Base-by-base conservation (phyloP, 192 early-diverging fungal genomes). In the Coemansia pectinata region DNA sequence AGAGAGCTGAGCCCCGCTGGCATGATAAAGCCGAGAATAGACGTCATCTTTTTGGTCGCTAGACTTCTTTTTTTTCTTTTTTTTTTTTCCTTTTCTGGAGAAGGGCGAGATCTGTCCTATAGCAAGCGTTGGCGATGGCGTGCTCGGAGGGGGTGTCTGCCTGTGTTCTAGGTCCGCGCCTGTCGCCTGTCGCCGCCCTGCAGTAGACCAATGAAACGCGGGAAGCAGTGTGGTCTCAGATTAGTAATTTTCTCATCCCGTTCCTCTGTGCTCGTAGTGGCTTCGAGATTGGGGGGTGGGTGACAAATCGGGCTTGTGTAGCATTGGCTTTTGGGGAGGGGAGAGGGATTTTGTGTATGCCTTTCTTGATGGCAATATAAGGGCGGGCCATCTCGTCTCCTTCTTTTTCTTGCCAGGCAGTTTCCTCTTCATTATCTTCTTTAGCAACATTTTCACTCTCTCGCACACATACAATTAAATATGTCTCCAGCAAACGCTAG, bases 401-500 rank as follows among this genome's bases (percentile, higher is more conserved):
- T 5, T 33, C 25, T 17, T 34, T 58, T 58, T 50, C 47, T 50
- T 50, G 19, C 19, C 19, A 21, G 19, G 47, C 47, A 23, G 3
- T 2, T 23, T 50, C 31, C 52, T 15, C 52, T 29, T 10, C 45
- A 27, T 48, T 42, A 6, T 57, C 29, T 50, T 57, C 25, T 50
- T 57, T n/a, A 52, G 10, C 19, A 34, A 40, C 38, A 27, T 27
- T 67, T 58, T 58, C 34, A 41, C 15, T 67, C 48, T 21, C 10
- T 52, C 17, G 57, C 23, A 44, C 14, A 44, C 42, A 52, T 11
- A 45, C 44, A 3, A 29, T 44, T 62, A 36, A n/a, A 31, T 4
- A 77, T 79, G 77, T 79, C 77, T 45, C 77, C 77, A 42, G 72
- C 72, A 31, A 79, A 79, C 77, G 63, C 65, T 19, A 59, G 25